Conservation (phyloP, 176 grass and related monocot species). For the Rhynchospora tenuis region DNA sequence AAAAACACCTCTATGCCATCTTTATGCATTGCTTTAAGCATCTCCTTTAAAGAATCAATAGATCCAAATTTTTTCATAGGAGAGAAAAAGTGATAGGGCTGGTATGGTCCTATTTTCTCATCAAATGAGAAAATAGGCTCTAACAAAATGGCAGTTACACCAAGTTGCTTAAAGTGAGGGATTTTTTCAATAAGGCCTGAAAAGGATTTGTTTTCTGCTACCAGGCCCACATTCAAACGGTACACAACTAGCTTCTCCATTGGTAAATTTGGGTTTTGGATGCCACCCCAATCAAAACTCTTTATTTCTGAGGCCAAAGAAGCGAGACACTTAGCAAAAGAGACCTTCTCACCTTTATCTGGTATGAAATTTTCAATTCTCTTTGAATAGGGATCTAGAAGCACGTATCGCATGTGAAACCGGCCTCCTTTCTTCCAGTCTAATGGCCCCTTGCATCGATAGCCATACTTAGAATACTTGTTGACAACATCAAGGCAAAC, state of each 20-base stretch:
- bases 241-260: slow-evolving; percentile 86
- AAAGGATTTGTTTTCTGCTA: slow-evolving; percentile 63
- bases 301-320: slow-evolving; percentile 24
- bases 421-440: slow-evolving; percentile 28
- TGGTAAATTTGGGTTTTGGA: slow-evolving; percentile 41
- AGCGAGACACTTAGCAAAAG: slow-evolving; percentile 45
- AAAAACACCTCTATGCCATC: slow-evolving; percentile 78
- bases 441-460: slow-evolving; percentile 37
- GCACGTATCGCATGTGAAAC: slow-evolving; percentile 36
- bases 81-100: slow-evolving; percentile 87
- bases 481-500: slow-evolving; percentile 44
- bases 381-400: slow-evolving; percentile 82
- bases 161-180: slow-evolving; percentile 56
- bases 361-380: slow-evolving; percentile 40
- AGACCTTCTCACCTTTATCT: slow-evolving; percentile 27
- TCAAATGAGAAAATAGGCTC: slow-evolving; percentile 81
- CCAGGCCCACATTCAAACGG: slow-evolving; percentile 63
- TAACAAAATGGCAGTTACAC: slow-evolving; percentile 74
- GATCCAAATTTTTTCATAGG: slow-evolving; percentile 42
- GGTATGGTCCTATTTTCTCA: slow-evolving; percentile 66
- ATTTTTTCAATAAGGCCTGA: slow-evolving; percentile 51
- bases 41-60: slow-evolving; percentile 74
- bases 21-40: slow-evolving; percentile 70
- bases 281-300: slow-evolving; percentile 53
- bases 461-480: slow-evolving; percentile 57